These are phyloP conservation scores for Globisporangium heterothallicum DNA, from an alignment of 352 stramenopile genomes.

Conservation along the genomic window DNA sequence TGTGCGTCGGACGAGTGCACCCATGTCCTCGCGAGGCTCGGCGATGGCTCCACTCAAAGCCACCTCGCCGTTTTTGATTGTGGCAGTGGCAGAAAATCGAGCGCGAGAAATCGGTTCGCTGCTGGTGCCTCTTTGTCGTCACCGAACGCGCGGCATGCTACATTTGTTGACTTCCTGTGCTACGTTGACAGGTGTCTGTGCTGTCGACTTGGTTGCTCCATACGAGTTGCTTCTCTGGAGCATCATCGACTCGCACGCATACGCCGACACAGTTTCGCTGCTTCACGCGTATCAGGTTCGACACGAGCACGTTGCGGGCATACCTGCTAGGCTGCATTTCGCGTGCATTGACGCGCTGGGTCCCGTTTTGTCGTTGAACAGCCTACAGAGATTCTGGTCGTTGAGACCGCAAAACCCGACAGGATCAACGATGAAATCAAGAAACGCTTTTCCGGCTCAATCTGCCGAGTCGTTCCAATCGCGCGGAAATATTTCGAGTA, in stretches of 20 bases:
- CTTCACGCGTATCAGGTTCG: constrained; percentile 65
- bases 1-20: background rate
- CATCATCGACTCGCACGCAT: constrained; percentile 74
- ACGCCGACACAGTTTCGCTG: constrained; percentile 61
- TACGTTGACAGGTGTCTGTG: constrained; percentile 41
- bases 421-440: constrained; percentile 70
- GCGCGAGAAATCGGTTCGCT: constrained; percentile 12
- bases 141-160: no score
- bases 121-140: no score
- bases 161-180: background rate
- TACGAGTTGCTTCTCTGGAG: constrained; percentile 75
- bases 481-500: constrained; percentile 80
- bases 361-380: constrained; percentile 14
- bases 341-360: no score
- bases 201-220: constrained; percentile 61
- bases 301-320: no score
- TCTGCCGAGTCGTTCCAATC: constrained; percentile 60
- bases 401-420: constrained; percentile 46
- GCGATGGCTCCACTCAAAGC: background rate
- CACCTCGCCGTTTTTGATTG: constrained; percentile 13
- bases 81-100: constrained; percentile 13
- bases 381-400: constrained; percentile 73
- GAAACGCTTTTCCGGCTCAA: constrained; percentile 45
- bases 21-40: constrained; percentile 6
- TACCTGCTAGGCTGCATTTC: no score